These are phyloP conservation scores for Biscogniauxia mediterranea DNA, from an alignment of 2,329 filamentous ascomycete species.

Conservation along the genomic window DNA sequence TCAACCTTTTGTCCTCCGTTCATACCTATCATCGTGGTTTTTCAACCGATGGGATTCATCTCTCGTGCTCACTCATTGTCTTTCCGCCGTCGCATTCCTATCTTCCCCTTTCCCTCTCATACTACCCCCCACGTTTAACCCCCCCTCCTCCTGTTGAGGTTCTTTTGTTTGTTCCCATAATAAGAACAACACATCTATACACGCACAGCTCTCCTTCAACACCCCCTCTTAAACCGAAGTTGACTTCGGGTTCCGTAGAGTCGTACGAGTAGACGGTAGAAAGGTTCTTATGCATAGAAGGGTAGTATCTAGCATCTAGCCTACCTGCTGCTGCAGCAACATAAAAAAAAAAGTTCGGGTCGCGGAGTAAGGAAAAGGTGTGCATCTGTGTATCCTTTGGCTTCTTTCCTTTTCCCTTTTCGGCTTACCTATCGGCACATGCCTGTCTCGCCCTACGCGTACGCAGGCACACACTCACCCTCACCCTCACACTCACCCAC, in stretches of 20 bases:
- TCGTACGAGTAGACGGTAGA: neutral
- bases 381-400: neutral
- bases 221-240: too few relatives aligned
- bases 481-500: too few relatives aligned
- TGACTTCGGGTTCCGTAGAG: neutral
- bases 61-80: neutral
- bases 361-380: too few relatives aligned
- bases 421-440: neutral
- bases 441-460: neutral
- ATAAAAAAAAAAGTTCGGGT: too few relatives aligned
- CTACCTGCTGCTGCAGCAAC: too few relatives aligned
- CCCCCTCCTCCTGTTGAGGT: neutral
- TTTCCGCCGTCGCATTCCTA: slow-evolving; percentile 3
- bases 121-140: neutral
- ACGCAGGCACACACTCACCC: neutral
- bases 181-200: neutral
- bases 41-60: neutral
- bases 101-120: slow-evolving; percentile 6
- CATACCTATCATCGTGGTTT: neutral
- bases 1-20: slow-evolving; percentile 7
- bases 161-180: neutral
- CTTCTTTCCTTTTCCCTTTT: too few relatives aligned
- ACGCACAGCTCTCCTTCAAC: neutral
- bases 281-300: neutral
- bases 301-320: neutral